These are phyloP conservation scores for Neurospora terricola DNA, from an alignment of 495 filamentous ascomycete species.

Conservation along the genomic window DNA sequence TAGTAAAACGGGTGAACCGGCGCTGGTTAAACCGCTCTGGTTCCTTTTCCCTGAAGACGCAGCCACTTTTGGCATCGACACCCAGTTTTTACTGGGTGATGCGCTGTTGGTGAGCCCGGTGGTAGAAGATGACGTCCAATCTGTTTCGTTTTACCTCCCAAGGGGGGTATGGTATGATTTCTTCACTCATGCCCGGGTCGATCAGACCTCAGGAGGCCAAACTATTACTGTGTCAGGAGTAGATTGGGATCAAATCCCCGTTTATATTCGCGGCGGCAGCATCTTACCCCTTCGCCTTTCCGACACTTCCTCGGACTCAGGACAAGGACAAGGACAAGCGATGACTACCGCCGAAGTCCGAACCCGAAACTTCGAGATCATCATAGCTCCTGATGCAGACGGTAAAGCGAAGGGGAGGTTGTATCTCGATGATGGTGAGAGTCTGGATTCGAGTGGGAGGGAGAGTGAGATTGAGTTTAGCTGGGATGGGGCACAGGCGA, in stretches of 20 bases:
- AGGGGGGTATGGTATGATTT: slow-evolving; percentile 64
- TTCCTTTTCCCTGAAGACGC: slow-evolving; percentile 59
- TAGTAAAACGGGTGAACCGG: slow-evolving; percentile 52
- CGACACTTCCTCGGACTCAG: neutral
- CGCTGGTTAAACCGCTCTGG: slow-evolving; percentile 55
- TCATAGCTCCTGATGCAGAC: slow-evolving; percentile 50
- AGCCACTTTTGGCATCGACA: slow-evolving; percentile 47
- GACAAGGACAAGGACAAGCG: slow-evolving; percentile 43
- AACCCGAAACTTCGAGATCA: slow-evolving; percentile 52
- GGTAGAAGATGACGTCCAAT: slow-evolving; percentile 47
- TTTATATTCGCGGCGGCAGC: slow-evolving; percentile 61
- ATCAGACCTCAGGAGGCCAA: slow-evolving; percentile 35
- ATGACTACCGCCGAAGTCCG: slow-evolving; percentile 64
- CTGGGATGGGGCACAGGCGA: slow-evolving; percentile 38
- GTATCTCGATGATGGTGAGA: slow-evolving; percentile 55
- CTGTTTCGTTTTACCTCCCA: slow-evolving; percentile 62
- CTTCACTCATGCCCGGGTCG: slow-evolving; percentile 49
- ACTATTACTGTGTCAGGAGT: slow-evolving; percentile 42
- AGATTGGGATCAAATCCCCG: slow-evolving; percentile 55
- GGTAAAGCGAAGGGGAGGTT: slow-evolving; percentile 32
- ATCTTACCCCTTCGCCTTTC: slow-evolving; percentile 49
- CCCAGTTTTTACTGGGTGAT: slow-evolving; percentile 67
- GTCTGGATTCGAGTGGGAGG: slow-evolving; percentile 14
- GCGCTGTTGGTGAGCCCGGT: slow-evolving; percentile 64
- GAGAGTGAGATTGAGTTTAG: slow-evolving; percentile 43